These are phyloP conservation scores for Epichloe amarillans DNA, from an alignment of 2,329 filamentous ascomycete genomes.

Conservation along the genomic window DNA sequence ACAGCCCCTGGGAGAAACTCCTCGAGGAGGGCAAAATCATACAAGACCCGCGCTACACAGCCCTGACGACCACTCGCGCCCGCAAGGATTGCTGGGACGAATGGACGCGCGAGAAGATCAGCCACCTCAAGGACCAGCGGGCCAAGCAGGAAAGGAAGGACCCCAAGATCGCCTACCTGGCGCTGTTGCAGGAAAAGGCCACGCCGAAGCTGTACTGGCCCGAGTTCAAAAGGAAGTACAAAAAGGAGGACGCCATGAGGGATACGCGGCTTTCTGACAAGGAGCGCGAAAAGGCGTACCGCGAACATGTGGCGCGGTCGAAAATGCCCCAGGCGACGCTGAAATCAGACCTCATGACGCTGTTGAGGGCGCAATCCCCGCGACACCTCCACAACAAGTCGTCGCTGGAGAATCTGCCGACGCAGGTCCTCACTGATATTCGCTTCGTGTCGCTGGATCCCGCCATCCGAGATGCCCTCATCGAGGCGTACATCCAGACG, in stretches of 20 bases:
- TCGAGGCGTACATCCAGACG: conserved; percentile 53
- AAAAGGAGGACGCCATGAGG: conserved; percentile 69
- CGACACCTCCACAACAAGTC: conserved; percentile 47
- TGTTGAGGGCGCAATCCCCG: conserved; percentile 50
- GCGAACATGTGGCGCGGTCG: conserved; percentile 56
- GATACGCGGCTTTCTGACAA: conserved; percentile 58
- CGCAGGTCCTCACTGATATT: conserved; percentile 49
- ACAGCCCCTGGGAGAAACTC: conserved; percentile 81
- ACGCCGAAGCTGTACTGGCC: conserved; percentile 93
- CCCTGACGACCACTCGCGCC: conserved; percentile 65
- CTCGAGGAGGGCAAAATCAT: conserved; percentile 71
- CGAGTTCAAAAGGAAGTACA: conserved; percentile 86
- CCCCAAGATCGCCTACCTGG: conserved; percentile 69
- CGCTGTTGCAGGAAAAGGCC: conserved; percentile 67
- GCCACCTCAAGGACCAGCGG: conserved; percentile 55
- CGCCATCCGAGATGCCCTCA: conserved; percentile 46
- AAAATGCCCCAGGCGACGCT: conserved; percentile 52
- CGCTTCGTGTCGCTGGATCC: conserved; percentile 56
- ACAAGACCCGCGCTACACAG: conserved; percentile 77
- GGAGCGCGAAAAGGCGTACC: conserved; percentile 67
- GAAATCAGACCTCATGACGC: conserved; percentile 53
- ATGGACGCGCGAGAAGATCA: conserved; percentile 71
- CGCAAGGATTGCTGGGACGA: conserved; percentile 72
- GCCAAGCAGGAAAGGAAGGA: conserved; percentile 69
- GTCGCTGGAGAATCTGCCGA: conserved; percentile 43